A percentile compares a stretch with the other conserved stretches of the same genome.
These are phyloP conservation scores for Sarcodon sp. DNA, from an alignment of 768 basidiomycete species.

Conservation along the genomic window DNA sequence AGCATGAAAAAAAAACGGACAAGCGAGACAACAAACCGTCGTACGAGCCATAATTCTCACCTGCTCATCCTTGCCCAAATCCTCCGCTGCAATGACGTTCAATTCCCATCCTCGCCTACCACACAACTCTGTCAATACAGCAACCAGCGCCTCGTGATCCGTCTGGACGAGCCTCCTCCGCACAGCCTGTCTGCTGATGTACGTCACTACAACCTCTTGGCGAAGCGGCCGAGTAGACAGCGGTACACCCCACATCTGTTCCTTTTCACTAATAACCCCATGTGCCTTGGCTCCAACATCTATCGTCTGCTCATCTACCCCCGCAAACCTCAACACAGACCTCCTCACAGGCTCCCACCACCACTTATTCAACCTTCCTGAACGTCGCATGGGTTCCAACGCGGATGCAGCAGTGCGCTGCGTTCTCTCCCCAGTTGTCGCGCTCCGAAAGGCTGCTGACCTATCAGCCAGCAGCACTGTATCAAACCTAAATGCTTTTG, in stretches of 20 bases:
- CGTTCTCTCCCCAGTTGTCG: conserved; percentile 44
- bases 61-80: conserved; percentile 65
- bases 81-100: conserved; percentile 47
- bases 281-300: conserved; percentile 16
- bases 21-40: conserved; percentile 34
- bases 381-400: conserved; percentile 33
- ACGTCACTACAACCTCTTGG: conserved; percentile 50
- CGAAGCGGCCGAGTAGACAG: conserved; percentile 2
- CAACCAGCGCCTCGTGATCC: conserved; percentile 43
- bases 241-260: conserved; percentile 1
- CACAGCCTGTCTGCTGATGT: conserved; percentile 56
- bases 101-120: conserved; percentile 39
- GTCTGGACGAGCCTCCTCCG: conserved; percentile 38
- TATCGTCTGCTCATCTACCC: conserved; percentile 22
- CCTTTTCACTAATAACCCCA: conserved; percentile 1
- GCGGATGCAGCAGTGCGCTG: conserved; percentile 68
- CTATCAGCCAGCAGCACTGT: conserved; percentile 60
- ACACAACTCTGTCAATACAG: conserved; percentile 37
- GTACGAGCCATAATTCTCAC: conserved; percentile 50
- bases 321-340: conserved; percentile 56
- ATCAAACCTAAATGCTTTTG: conserved; percentile 57
- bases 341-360: conserved; percentile 73
- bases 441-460: conserved; percentile 62
- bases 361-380: conserved; percentile 23
- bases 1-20: not conserved